A percentile compares a stretch with the other conserved stretches of the same genome.
Evolutionary conservation across 2,329 filamentous ascomycete species (phyloP).

Genomic region (Penicillium sp.): DNA sequence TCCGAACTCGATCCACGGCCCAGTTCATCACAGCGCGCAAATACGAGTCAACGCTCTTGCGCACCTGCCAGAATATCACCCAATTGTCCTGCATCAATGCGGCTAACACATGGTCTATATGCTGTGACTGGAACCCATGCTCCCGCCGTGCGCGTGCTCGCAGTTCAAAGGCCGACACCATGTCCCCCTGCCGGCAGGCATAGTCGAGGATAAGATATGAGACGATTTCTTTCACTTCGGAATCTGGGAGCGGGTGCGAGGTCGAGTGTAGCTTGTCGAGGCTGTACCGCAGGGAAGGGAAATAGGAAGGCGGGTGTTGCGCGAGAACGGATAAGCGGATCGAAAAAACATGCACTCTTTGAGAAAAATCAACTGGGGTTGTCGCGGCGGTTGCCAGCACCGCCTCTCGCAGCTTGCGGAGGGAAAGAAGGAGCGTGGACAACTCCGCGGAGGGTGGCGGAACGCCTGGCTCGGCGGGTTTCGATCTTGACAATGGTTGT

Average conservation of each 20-base stretch:
- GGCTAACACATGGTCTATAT: constrained; percentile 65
- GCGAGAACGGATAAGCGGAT: constrained; percentile 79
- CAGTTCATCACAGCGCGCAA: constrained; percentile 76
- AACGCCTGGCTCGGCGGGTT: constrained; percentile 25
- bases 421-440: constrained; percentile 71
- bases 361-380: constrained; percentile 74
- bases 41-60: constrained; percentile 73
- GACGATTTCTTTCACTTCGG: constrained; percentile 75
- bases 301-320: constrained; percentile 81
- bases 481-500: constrained; percentile 20
- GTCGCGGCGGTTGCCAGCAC: constrained; percentile 69
- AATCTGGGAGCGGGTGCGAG: constrained; percentile 62
- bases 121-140: constrained; percentile 63
- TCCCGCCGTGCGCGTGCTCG: constrained; percentile 48
- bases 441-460: constrained; percentile 60
- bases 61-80: constrained; percentile 69
- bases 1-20: constrained; percentile 69
- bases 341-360: constrained; percentile 88
- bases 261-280: constrained; percentile 66
- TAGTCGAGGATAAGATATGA: constrained; percentile 82
- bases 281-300: constrained; percentile 78
- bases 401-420: constrained; percentile 88
- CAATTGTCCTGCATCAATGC: constrained; percentile 81
- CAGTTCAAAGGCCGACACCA: constrained; percentile 69
- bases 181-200: constrained; percentile 75